A percentile compares a stretch with the other conserved stretches of the same genome.
phyloP scores from a whole-genome alignment of 108 stramenopile genomes.

The Fistulifera solaris region DNA sequence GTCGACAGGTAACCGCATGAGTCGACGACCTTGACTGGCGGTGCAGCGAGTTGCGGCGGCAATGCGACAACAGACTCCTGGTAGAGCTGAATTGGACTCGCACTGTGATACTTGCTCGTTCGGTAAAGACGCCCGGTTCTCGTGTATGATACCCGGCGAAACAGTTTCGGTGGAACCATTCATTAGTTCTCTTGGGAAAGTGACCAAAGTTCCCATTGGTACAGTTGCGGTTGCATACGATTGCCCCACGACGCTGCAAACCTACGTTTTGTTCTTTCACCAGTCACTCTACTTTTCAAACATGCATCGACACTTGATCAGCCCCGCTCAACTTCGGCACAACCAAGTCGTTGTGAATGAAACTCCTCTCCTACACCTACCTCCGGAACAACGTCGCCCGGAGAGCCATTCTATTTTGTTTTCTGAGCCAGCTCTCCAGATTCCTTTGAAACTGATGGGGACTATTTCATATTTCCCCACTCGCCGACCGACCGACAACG shows the following conservation, averaged over 20 bases:
- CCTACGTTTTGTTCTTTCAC: conserved; percentile 23
- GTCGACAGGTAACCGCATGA: neutral
- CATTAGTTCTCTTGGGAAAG: neutral
- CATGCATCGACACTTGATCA: conserved; percentile 17
- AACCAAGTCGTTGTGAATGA: conserved; percentile 21
- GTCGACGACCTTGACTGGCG: neutral
- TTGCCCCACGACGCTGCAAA: conserved; percentile 10
- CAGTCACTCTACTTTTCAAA: conserved; percentile 22
- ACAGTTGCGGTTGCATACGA: conserved; percentile 23
- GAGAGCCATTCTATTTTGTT: neutral
- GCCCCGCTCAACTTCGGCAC: conserved; percentile 29
- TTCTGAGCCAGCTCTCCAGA: neutral
- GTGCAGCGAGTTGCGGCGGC: neutral
- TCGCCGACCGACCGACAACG: neutral
- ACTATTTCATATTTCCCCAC: neutral
- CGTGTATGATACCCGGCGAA: conserved; percentile 1
- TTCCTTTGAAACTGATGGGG: conserved; percentile 2
- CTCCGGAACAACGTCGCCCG: no score
- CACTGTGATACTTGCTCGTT: conserved; percentile 26
- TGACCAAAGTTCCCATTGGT: conserved; percentile 15
- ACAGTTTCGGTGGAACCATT: conserved; percentile 13
- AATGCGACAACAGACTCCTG: neutral
- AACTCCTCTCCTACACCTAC: neutral
- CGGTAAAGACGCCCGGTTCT: conserved; percentile 8
- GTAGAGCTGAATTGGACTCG: conserved; percentile 13